These are phyloP conservation scores for Candida suzukii DNA, from an alignment of 805 yeast genomes.

Conservation along the genomic window DNA sequence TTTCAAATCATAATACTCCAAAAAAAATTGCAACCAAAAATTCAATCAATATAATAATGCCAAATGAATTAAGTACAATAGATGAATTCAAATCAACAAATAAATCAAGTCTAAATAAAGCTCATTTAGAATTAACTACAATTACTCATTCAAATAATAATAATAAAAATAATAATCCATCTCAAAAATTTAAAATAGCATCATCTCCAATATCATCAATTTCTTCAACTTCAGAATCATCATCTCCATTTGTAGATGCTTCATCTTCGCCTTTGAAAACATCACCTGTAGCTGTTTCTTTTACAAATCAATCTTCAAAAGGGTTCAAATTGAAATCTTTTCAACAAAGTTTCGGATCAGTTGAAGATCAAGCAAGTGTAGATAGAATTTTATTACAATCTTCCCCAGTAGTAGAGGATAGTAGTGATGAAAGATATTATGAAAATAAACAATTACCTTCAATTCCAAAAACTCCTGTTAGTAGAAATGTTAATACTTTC, in stretches of 20 bases:
- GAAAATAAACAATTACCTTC: conserved; percentile 2
- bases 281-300: conserved; percentile 14
- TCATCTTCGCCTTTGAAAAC: conserved; percentile 22
- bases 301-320: too few relatives aligned
- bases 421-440: neutral
- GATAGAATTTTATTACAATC: conserved; percentile 1
- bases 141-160: conserved; percentile 6
- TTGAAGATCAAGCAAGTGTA: neutral
- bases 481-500: neutral
- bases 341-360: too few relatives aligned
- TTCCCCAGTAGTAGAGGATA: neutral
- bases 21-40: conserved; percentile 2
- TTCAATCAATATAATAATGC: neutral
- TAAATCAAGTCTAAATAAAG: conserved; percentile 11
- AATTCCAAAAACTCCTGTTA: neutral
- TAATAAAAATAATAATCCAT: neutral
- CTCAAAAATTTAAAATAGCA: conserved; percentile 1
- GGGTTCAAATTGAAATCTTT: too few relatives aligned
- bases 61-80: neutral
- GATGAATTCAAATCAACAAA: neutral
- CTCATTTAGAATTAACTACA: conserved; percentile 16
- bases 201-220: conserved; percentile 13
- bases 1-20: conserved; percentile 8
- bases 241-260: conserved; percentile 2
- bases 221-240: conserved; percentile 10